Conservation (phyloP, 306 rosid species). For the Prunus campanulata region DNA sequence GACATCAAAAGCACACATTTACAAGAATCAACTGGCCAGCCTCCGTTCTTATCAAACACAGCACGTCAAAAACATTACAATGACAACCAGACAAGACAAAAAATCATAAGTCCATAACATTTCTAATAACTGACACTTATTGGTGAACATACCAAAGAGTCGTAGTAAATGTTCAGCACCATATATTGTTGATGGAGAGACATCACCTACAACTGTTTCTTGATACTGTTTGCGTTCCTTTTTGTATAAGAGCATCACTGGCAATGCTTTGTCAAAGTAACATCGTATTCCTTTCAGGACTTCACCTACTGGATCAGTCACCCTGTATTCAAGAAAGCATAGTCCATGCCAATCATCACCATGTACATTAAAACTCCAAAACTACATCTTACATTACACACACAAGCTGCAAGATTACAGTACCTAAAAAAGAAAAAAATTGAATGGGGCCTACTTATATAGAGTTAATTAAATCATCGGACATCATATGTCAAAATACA, state of each 20-base stretch:
- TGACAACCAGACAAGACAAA: neutral
- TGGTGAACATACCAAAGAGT: constrained; percentile 71
- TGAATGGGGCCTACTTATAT: neutral
- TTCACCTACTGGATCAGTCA: constrained; percentile 72
- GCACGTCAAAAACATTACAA: neutral
- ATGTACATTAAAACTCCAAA: constrained; percentile 14
- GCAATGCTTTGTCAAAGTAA: constrained; percentile 92
- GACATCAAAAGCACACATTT: neutral
- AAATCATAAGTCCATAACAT: constrained; percentile 14
- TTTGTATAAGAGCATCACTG: constrained; percentile 83
- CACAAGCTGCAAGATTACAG: neutral
- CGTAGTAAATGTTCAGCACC: constrained; percentile 97
- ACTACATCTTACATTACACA: neutral
- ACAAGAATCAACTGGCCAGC: neutral
- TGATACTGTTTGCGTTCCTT: constrained; percentile 85
- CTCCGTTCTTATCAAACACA: neutral
- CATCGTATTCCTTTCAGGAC: constrained; percentile 81
- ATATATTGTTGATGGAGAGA: constrained; percentile 78
- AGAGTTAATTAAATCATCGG: neutral
- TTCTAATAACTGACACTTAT: constrained; percentile 16
- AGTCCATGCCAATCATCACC: constrained; percentile 22
- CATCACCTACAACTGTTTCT: constrained; percentile 50
- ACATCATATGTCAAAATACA: neutral
- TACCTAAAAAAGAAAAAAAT: neutral
- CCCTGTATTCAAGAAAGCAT: constrained; percentile 47